Base-by-base conservation (phyloP, 139 green algal species). In the Ostreobium quekettii region DNA sequence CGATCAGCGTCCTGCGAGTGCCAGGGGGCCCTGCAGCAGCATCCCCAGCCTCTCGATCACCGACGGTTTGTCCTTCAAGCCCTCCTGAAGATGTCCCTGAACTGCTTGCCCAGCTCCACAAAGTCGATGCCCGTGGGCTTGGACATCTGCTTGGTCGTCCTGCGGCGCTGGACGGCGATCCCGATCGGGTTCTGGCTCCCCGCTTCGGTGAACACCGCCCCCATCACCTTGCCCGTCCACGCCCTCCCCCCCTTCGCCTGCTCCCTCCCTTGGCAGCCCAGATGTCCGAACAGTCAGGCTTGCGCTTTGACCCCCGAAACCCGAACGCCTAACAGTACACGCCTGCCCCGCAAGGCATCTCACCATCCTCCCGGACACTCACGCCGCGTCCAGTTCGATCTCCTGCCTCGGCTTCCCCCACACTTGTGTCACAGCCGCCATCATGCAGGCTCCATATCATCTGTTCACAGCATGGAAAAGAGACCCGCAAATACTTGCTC, bases 1-100 rank as follows among this genome's bases (percentile, higher is more conserved):
- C 95, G 36, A 99, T 99, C 24, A 99, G 86, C 2, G 95, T 99
- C 86, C 98, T 99, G 60, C 95, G 93, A 42, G 94, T 97, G 47
- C 90, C 82, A 26, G 83, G 83, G 83, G 84, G 15, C 89, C 89
- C 57, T 86, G 74, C 58, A 95, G 82, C 68, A 95, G 74, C 68
- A 99, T 98, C 67, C 95, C 95, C 58, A 99, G 79, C 47, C 83
- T 75, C 77, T 95, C 81, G 26, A 95, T 81, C 7, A 97, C 83
- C 47, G 71, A 76, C 28, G 91, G 86, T 4, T 82, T 1, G 86
- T 95, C 8, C 89, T 87, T 78, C 99, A 99, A n/a, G 89, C 89
- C 28, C 93, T 80, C 22, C 95, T 78, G 82, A 99, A 99, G 77
- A 99, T 99, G 48, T 91, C 82, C 59, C 90, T 87, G 78, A 99